A percentile compares a stretch with the other conserved stretches of the same genome.
phyloP scores from a whole-genome alignment of 331 rosid species.

The Rosa hybrid region DNA sequence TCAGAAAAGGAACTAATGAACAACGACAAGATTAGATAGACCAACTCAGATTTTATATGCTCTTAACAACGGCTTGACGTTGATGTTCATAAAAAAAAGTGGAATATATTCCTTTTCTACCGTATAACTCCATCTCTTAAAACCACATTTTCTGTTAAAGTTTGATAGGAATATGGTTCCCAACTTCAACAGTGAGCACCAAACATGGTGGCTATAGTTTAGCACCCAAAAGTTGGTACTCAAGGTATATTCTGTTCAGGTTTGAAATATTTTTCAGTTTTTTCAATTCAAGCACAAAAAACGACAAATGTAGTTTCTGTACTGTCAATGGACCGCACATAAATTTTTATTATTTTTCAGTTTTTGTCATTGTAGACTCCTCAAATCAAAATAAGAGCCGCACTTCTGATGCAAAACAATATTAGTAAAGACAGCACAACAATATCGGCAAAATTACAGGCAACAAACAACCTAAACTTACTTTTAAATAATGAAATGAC shows the following conservation, averaged over 20 bases:
- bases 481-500: too few species aligned
- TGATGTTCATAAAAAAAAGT: background rate
- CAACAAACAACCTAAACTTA: too few species aligned
- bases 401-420: too few species aligned
- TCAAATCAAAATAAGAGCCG: too few species aligned
- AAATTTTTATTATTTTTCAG: too few species aligned
- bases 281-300: too few species aligned
- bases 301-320: too few species aligned
- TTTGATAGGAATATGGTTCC: background rate
- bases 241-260: background rate
- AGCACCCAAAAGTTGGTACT: background rate
- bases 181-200: background rate
- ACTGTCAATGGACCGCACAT: too few species aligned
- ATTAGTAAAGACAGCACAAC: too few species aligned
- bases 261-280: too few species aligned
- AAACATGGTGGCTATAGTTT: background rate
- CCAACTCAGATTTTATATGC: background rate
- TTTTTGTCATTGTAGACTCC: too few species aligned
- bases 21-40: background rate
- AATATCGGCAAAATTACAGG: too few species aligned
- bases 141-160: background rate
- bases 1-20: background rate
- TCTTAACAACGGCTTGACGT: background rate
- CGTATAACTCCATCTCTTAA: background rate
- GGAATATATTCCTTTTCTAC: background rate